Evolutionary conservation across 176 grass and related monocot species (phyloP).

Genomic region (Thalia dealbata): DNA sequence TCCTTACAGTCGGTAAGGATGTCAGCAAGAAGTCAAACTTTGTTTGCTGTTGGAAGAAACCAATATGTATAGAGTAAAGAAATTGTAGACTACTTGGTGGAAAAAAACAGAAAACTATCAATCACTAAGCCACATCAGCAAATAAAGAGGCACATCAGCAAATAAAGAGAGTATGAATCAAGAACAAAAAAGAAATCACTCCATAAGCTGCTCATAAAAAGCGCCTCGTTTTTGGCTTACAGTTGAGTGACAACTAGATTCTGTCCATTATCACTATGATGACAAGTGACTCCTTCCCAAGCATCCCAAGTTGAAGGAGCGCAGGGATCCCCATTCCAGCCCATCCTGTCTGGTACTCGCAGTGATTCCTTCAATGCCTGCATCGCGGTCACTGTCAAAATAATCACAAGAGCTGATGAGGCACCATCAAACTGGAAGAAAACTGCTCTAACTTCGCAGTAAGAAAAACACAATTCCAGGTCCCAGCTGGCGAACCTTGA

Average conservation of each 20-base stretch:
- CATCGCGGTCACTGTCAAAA: constrained; percentile 65
- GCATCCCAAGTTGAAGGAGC: constrained; percentile 79
- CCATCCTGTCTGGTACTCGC: constrained; percentile 85
- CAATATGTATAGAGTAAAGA: background rate
- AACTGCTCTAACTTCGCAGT: background rate
- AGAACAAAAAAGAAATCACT: background rate
- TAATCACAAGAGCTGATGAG: constrained; percentile 2
- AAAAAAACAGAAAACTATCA: background rate
- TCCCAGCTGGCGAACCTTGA: constrained; percentile 39
- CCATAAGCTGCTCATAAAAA: background rate
- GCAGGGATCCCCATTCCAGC: constrained; percentile 94
- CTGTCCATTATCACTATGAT: constrained; percentile 30
- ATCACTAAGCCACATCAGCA: background rate
- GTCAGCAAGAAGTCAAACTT: background rate
- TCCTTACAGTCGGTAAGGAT: too few relatives aligned
- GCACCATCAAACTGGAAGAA: background rate
- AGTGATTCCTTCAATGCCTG: constrained; percentile 66
- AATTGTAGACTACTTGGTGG: background rate
- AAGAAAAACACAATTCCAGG: background rate
- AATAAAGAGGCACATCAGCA: too few relatives aligned
- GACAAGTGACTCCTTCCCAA: constrained; percentile 95
- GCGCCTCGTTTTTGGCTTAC: constrained; percentile 25
- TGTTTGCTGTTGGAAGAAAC: background rate
- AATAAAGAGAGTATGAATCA: background rate
- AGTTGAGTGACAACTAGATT: constrained; percentile 80